Base-by-base conservation (phyloP, 306 rosid species). In the Lablab purpureus region DNA sequence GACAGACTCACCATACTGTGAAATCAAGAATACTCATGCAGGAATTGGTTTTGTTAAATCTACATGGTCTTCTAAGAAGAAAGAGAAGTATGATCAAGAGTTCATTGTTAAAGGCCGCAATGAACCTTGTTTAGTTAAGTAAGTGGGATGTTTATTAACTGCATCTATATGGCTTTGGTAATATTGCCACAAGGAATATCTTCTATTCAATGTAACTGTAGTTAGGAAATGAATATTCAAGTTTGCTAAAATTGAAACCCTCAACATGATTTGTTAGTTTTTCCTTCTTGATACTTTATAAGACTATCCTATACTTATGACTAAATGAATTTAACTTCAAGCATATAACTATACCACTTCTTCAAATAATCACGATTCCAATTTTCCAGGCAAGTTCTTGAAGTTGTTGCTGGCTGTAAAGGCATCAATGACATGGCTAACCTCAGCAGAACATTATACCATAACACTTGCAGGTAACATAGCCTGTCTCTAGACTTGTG, bases 1-100 rank as follows among this genome's bases (percentile, higher is more conserved):
- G 84, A 95, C 98, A 5, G 99, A 95, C 71, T 92, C 98, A 46
- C 99, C 99, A 45, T 92, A 95, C 83, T 95, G 98, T 83, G 98
- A 90, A 88, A 81, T 95, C 80, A 95, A 89, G 91, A 92, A 87
- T 74, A 92, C 97, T 82, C 93, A 93, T 84, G 92, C 98, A 9
- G 98, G 98, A 77, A 87, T 91, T 45, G 89, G 83, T 25, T 90
- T 89, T 83, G 96, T 95, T 65, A 91, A 92, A 80, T 87, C 97
- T 11, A 78, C 67, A 69, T 91, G 97, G 96, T 83, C 94, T 78
- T 95, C 96, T 40, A 95, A 91, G 86, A 92, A 95, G 93, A 95
- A 95, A 85, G 99, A 95, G 80, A 92, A 91, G 86, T 84, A 95
- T 63, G 94, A 95, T 72, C 90, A 81, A 77, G 92, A 80, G 52